Evolutionary conservation across 2,329 filamentous ascomycete genomes (phyloP).

Genomic region (Drechslera avenae): DNA sequence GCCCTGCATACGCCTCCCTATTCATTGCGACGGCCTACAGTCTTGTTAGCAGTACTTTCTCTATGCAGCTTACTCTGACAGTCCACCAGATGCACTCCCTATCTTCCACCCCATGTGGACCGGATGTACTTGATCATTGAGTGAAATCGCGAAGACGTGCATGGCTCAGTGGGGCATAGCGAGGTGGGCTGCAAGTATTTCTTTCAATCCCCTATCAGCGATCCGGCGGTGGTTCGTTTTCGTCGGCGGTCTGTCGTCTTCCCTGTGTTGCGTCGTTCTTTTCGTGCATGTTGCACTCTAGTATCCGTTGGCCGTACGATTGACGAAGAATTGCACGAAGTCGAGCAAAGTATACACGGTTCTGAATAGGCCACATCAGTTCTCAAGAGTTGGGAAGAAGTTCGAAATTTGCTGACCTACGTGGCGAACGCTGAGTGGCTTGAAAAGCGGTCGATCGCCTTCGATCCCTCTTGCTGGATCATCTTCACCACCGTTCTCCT

Average conservation of each 20-base stretch:
- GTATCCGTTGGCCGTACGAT: slow-evolving; percentile 13
- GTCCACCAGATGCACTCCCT: too few species aligned
- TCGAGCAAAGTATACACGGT: slow-evolving; percentile 12
- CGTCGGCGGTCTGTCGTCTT: slow-evolving; percentile 24
- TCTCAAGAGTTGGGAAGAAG: slow-evolving; percentile 24
- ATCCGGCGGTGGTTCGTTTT: slow-evolving; percentile 1
- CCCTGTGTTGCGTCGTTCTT: slow-evolving; percentile 26
- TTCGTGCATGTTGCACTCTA: slow-evolving; percentile 23
- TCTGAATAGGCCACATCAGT: slow-evolving; percentile 25
- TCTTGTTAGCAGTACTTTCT: too few species aligned
- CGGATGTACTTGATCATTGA: not conserved
- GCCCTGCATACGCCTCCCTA: not conserved
- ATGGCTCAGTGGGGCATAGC: not conserved
- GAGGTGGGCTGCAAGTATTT: not conserved
- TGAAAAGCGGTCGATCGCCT: slow-evolving; percentile 45
- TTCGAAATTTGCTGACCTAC: slow-evolving; percentile 37
- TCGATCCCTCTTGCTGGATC: slow-evolving; percentile 15
- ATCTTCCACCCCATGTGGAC: too few species aligned
- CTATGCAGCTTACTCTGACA: too few species aligned
- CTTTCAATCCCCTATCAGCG: not conserved
- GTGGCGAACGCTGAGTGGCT: slow-evolving; percentile 52
- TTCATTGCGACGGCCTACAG: too few species aligned
- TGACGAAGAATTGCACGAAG: slow-evolving; percentile 4
- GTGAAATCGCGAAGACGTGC: not conserved
- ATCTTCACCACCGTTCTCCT: slow-evolving; percentile 6